phyloP scores from a whole-genome alignment of 2,329 filamentous ascomycete species.

The Dendrostoma leiphaemia region DNA sequence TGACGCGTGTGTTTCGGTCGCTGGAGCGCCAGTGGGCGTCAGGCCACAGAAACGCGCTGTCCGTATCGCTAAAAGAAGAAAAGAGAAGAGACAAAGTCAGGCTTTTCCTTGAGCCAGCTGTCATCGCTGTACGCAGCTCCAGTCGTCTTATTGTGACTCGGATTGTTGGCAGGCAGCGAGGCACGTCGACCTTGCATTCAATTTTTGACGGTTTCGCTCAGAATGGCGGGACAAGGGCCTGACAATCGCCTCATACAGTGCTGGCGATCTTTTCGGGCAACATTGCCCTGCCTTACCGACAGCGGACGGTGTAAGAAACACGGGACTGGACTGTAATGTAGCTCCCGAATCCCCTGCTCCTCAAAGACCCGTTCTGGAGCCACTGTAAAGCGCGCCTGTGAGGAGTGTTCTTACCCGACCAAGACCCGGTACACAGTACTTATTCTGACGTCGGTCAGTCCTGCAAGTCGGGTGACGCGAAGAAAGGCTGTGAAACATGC shows the following conservation, averaged over 20 bases:
- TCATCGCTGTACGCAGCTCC: neutral
- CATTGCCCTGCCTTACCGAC: too few species aligned
- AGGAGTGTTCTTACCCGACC: neutral
- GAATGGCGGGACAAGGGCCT: neutral
- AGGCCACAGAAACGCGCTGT: neutral
- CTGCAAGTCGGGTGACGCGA: too few species aligned
- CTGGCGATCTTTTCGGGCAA: neutral
- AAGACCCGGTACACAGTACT: too few species aligned
- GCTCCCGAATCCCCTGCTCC: neutral
- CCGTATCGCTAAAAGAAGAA: neutral
- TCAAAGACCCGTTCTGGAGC: constrained; percentile 5
- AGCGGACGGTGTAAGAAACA: constrained; percentile 5
- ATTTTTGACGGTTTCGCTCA: neutral
- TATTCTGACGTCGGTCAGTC: too few species aligned
- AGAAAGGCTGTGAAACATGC: too few species aligned
- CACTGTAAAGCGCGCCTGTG: constrained; percentile 5
- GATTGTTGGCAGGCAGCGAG: neutral
- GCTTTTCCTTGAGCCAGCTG: neutral
- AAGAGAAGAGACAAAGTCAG: too few species aligned
- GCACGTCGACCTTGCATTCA: too few species aligned
- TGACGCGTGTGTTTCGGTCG: constrained; percentile 17
- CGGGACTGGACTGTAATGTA: constrained; percentile 3
- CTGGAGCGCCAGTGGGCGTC: neutral
- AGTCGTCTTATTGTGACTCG: neutral
- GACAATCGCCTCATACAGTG: constrained; percentile 5